Base-by-base conservation (phyloP, 495 filamentous ascomycete species). In the Trypethelium eluteriae region DNA sequence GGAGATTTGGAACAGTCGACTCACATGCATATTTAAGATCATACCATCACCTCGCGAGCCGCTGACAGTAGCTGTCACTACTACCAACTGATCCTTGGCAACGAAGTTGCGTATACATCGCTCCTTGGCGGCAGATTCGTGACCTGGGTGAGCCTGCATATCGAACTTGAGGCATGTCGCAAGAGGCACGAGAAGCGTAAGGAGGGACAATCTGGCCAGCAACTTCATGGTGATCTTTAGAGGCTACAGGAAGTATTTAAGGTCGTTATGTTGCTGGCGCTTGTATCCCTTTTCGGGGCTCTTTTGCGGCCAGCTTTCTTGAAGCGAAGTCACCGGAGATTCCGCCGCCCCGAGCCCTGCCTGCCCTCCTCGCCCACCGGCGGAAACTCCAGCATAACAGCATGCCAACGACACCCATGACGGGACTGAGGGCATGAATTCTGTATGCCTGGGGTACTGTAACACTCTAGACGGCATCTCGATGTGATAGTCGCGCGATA, bases 101-200 rank as follows among this genome's bases (percentile, higher is more conserved):
- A 97, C 93, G 75, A 97, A 98, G 79, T 98, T 98, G 72, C 95
- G 87, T 77, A 98, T 91, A 80, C 94, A 98, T 83, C 95, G 84
- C 76, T 90, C 87, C 64, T 85, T 82, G 73, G 85, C 82, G 80
- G 76, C 81, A 10, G 73, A 73, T 47, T 79, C 84, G 73, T 85
- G 82, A 67, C 77, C 79, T 18, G 80, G 82, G 65, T 85, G 80
- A 14, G 94, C 91, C 71, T 84, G 76, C 64, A 98, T 83, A 70
- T 98, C 95, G 83, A 98, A 98, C 79, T 96, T 97, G 66, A 98
- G 83, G 39, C 92, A 92, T 63, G 85, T 80, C 64, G 86, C 79
- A 68, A 88, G 78, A 57, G 88, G 84, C 16, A 86, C 35, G 39
- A 65, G 38, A 62, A 70, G 62, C 1, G 65, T 57, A 10, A 70